Percentiles rank a stretch among this genome's conserved stretches.
Evolutionary conservation across 2,329 filamentous ascomycete genomes (phyloP).

Genomic region (Graphiopsis chlorocephala): DNA sequence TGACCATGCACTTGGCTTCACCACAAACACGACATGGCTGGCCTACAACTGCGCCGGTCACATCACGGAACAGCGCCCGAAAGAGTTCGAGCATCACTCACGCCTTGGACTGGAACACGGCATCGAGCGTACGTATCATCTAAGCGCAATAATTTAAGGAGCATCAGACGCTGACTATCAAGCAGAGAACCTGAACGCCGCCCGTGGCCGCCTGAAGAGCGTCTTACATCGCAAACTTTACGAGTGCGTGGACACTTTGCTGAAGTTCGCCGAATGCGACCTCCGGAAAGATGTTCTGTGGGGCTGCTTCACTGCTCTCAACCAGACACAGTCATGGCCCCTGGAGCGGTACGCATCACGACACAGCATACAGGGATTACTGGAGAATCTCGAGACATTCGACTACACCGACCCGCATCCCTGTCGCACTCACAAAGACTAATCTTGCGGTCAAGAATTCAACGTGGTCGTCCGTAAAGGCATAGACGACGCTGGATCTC

Average conservation of each 20-base stretch:
- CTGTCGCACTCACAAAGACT: background rate
- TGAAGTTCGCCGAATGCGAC: slow-evolving; percentile 11
- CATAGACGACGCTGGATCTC: background rate
- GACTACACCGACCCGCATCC: slow-evolving; percentile 13
- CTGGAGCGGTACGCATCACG: slow-evolving; percentile 17
- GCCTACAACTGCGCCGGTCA: slow-evolving; percentile 32
- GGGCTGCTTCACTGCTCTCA: slow-evolving; percentile 20
- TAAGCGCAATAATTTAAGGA: background rate
- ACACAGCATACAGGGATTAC: slow-evolving; percentile 15
- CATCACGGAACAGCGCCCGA: slow-evolving; percentile 30
- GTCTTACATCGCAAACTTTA: slow-evolving; percentile 22
- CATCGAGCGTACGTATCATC: slow-evolving; percentile 4
- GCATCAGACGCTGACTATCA: background rate
- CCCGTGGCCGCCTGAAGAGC: slow-evolving; percentile 20
- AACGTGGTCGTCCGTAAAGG: background rate
- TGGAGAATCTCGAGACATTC: slow-evolving; percentile 14
- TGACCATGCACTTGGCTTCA: slow-evolving; percentile 32
- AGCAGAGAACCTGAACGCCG: background rate
- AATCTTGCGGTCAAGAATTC: background rate
- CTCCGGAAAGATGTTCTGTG: slow-evolving; percentile 15
- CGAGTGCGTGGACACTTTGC: slow-evolving; percentile 16
- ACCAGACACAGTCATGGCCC: slow-evolving; percentile 21
- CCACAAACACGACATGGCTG: slow-evolving; percentile 29
- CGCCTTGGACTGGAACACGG: slow-evolving; percentile 1
- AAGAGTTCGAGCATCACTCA: background rate